Evolutionary conservation across 306 rosid species (phyloP).

Genomic region (Trifolium fragiferum): DNA sequence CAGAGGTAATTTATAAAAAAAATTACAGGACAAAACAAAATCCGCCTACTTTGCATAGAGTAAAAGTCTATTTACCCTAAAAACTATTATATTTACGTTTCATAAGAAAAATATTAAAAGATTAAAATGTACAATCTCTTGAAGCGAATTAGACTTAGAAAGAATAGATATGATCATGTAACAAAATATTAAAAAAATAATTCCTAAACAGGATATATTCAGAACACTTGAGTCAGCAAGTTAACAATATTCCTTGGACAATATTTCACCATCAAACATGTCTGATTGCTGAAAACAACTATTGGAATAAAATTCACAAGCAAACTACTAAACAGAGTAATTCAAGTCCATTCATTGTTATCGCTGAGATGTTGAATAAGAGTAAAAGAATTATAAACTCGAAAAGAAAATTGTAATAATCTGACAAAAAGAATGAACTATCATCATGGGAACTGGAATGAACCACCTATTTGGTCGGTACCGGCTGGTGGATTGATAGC

Average conservation of each 20-base stretch:
- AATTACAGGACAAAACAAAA: no score
- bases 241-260: background rate
- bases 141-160: background rate
- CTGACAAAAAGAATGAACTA: slow-evolving; percentile 43
- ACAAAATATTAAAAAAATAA: background rate
- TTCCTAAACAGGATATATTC: slow-evolving; percentile 11
- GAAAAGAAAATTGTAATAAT: slow-evolving; percentile 34
- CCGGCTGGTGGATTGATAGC: slow-evolving; percentile 93
- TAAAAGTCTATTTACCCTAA: no score
- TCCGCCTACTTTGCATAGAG: no score
- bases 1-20: no score
- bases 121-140: no score
- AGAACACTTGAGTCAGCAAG: background rate
- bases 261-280: no score
- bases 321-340: slow-evolving; percentile 28
- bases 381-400: slow-evolving; percentile 34
- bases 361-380: slow-evolving; percentile 29
- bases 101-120: no score
- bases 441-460: slow-evolving; percentile 79
- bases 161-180: background rate
- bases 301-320: slow-evolving; percentile 40
- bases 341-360: slow-evolving; percentile 42
- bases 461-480: slow-evolving; percentile 78
- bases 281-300: slow-evolving; percentile 6
- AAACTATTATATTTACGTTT: no score